These are phyloP conservation scores for Rhodotorula sp. DNA, from an alignment of 1,284 basidiomycete species.

Conservation along the genomic window DNA sequence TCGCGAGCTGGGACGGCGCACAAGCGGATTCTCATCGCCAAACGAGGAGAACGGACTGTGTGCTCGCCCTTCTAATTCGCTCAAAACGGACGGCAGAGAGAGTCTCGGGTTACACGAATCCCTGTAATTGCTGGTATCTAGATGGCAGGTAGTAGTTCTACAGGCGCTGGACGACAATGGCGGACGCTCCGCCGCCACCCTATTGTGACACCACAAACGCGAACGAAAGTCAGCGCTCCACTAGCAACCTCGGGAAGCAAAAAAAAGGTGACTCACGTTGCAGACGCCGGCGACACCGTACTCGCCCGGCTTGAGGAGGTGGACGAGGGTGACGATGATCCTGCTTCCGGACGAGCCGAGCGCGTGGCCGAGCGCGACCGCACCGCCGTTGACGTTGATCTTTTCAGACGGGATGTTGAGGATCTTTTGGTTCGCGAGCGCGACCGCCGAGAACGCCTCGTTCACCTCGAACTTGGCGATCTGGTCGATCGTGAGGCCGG, in stretches of 20 bases:
- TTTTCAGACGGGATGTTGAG: conserved; percentile 66
- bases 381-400: conserved; percentile 84
- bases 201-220: conserved; percentile 46
- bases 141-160: conserved; percentile 48
- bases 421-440: conserved; percentile 50
- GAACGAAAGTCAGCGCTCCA: conserved; percentile 27
- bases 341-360: conserved; percentile 77
- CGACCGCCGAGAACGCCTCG: conserved; percentile 56
- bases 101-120: too few relatives aligned
- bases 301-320: conserved; percentile 88
- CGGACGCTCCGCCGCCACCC: conserved; percentile 84
- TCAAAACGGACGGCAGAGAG: too few relatives aligned
- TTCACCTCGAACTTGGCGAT: conserved; percentile 95
- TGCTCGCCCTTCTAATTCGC: too few relatives aligned
- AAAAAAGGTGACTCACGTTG: conserved; percentile 59
- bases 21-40: background rate
- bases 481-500: conserved; percentile 77
- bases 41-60: background rate
- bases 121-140: background rate
- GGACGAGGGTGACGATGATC: conserved; percentile 90
- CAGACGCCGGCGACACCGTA: conserved; percentile 97
- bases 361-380: conserved; percentile 67
- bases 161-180: conserved; percentile 81
- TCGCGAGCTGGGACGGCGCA: too few relatives aligned
- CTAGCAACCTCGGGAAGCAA: background rate